Evolutionary conservation across 805 yeast genomes (phyloP), one percentile per base, ranked within the genome.

Genomic region (Candida nanaspora): DNA sequence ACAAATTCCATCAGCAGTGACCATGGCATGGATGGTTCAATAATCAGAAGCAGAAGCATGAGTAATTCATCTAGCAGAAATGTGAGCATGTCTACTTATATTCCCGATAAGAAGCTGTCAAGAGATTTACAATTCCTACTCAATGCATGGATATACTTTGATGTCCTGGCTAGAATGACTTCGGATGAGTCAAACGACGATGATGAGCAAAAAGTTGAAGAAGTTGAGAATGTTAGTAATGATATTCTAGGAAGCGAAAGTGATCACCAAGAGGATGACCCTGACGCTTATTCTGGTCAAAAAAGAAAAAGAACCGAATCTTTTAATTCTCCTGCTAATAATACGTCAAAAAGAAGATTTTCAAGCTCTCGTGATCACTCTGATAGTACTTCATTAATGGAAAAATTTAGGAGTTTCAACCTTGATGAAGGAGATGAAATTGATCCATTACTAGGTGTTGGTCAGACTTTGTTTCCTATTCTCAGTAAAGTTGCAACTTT

Each of bases 381-480:
- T n/a, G 37, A 25, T 18, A 30, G 35, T 30, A 23, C 28, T 18
- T 11, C 50, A 9, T 53, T 71, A 33, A 65, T 70, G 39, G 70
- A 66, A n/a, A 59, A 58, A 40, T 66, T 70, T 45, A 68, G 65
- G 32, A 49, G 62, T 5, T 61, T 68, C 42, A 54, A 59, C 42
- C 43, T 55, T 36, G 57, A 57, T 37, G 50, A 51, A n/a, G 59
- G 60, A 8, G 69, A 67, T 32, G 67, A 64, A 15, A 70, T 80
- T 32, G 87, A 81, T 52, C 85, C 86, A 9, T 61, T 80, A 29
- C 58, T 81, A 37, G 88, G 88, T 2, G 78, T 82, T 53, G 80
- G 80, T 0, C 85, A 78, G 52, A 70, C 76, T 2, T 55, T 81
- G 26, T 81, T 81, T 52, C 75, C 80, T 41, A 66, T 80, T 13